These are phyloP conservation scores for Sclerotiophoma versabilis DNA, from an alignment of 2,329 filamentous ascomycete species.

Conservation along the genomic window DNA sequence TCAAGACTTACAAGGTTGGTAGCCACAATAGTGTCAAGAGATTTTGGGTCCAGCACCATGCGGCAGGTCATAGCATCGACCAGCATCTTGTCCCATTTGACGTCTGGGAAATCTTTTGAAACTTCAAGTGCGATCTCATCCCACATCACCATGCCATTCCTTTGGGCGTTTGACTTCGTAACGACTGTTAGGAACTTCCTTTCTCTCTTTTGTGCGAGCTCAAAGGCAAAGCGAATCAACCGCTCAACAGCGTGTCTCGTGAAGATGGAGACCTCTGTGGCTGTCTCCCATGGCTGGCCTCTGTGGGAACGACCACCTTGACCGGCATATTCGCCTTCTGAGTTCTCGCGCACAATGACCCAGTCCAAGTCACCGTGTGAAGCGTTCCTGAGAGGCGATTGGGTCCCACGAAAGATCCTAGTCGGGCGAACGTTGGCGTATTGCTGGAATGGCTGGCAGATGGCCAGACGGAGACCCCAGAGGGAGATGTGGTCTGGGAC, in stretches of 20 bases:
- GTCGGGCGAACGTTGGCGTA: conserved; percentile 67
- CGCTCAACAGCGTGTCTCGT: conserved; percentile 66
- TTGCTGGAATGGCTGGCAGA: conserved; percentile 63
- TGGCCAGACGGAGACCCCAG: conserved; percentile 63
- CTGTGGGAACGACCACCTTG: conserved; percentile 69
- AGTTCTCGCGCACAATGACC: conserved; percentile 72
- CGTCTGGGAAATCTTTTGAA: conserved; percentile 65
- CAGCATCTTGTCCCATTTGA: conserved; percentile 69
- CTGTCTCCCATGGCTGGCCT: conserved; percentile 65
- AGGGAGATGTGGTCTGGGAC: conserved; percentile 65
- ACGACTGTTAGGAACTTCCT: conserved; percentile 68
- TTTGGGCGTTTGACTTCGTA: conserved; percentile 71
- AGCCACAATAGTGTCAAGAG: conserved; percentile 68
- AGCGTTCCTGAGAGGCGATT: conserved; percentile 62
- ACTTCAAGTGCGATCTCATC: conserved; percentile 67
- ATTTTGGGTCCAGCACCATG: conserved; percentile 68
- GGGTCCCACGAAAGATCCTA: conserved; percentile 66
- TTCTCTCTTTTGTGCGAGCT: conserved; percentile 63
- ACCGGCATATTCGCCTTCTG: conserved; percentile 71
- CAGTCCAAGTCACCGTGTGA: conserved; percentile 68
- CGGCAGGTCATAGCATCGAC: conserved; percentile 72
- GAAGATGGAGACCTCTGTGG: conserved; percentile 70
- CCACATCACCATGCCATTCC: conserved; percentile 73
- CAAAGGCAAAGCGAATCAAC: conserved; percentile 69
- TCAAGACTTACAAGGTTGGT: conserved; percentile 62